A percentile compares a stretch with the other conserved stretches of the same genome.
phyloP scores from a whole-genome alignment of 2,329 filamentous ascomycete species.

The Calonectria pseudoreteaudii region DNA sequence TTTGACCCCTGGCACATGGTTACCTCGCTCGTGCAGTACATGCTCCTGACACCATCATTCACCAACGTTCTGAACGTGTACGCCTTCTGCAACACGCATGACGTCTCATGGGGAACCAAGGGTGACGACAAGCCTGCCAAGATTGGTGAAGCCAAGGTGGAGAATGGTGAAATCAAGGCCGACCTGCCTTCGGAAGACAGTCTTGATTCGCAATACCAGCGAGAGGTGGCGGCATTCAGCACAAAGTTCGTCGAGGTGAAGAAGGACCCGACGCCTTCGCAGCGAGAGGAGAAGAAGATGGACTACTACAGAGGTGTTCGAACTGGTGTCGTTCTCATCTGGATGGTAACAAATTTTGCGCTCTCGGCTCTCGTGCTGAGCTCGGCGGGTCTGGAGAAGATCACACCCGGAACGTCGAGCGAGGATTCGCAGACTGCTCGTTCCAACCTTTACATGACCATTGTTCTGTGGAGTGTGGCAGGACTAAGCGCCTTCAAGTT shows the following conservation, averaged over 20 bases:
- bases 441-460: slow-evolving; percentile 84
- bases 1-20: slow-evolving; percentile 99
- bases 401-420: slow-evolving; percentile 57
- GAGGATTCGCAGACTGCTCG: slow-evolving; percentile 63
- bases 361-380: slow-evolving; percentile 88
- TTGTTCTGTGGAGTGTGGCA: slow-evolving; percentile 91
- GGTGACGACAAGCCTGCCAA: slow-evolving; percentile 95
- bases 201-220: slow-evolving; percentile 93
- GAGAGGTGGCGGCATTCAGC: slow-evolving; percentile 80
- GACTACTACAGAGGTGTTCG: slow-evolving; percentile 99
- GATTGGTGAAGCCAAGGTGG: slow-evolving; percentile 90
- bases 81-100: slow-evolving; percentile 99
- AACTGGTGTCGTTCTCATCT: slow-evolving; percentile 89
- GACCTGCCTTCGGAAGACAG: slow-evolving; percentile 96
- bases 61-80: slow-evolving; percentile 99
- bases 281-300: slow-evolving; percentile 85
- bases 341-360: slow-evolving; percentile 97
- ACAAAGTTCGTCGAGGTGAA: slow-evolving; percentile 81
- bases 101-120: slow-evolving; percentile 98
- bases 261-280: slow-evolving; percentile 65
- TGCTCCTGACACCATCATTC: slow-evolving; percentile 94
- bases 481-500: slow-evolving; percentile 88
- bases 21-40: slow-evolving; percentile 94
- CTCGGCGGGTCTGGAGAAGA: slow-evolving; percentile 81
- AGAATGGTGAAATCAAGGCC: slow-evolving; percentile 79